These are phyloP conservation scores for Vaccinium darrowii DNA, from an alignment of 148 eudicot genomes.

Conservation along the genomic window DNA sequence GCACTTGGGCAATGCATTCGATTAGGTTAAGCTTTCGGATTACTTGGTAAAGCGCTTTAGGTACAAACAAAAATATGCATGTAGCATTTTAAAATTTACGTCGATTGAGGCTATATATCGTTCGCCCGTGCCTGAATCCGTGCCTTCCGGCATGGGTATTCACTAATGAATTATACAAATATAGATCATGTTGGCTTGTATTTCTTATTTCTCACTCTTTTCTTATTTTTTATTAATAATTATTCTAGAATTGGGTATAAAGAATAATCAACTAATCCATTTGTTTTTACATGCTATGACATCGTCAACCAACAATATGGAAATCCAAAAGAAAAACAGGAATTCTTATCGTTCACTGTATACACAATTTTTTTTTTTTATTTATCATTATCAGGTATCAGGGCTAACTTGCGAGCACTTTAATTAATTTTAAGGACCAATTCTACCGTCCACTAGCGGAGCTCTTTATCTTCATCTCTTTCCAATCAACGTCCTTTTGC, in stretches of 20 bases:
- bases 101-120: no score
- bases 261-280: not conserved
- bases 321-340: not conserved
- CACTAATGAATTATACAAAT: not conserved
- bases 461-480: not conserved
- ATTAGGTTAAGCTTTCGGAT: no score
- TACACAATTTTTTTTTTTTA: not conserved
- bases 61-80: no score
- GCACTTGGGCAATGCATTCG: no score
- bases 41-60: no score
- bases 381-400: no score
- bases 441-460: no score
- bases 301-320: not conserved
- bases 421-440: no score
- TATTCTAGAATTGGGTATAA: not conserved
- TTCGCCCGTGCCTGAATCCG: no score
- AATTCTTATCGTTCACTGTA: not conserved
- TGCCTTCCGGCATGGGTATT: no score
- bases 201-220: not conserved
- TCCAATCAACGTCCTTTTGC: constrained; percentile 17
- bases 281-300: not conserved
- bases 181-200: not conserved
- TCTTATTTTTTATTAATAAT: not conserved
- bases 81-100: no score
- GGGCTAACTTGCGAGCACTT: no score